A percentile compares a stretch with the other conserved stretches of the same genome.
phyloP scores from a whole-genome alignment of 2,329 filamentous ascomycete species.

The Aspergillus glaucus region DNA sequence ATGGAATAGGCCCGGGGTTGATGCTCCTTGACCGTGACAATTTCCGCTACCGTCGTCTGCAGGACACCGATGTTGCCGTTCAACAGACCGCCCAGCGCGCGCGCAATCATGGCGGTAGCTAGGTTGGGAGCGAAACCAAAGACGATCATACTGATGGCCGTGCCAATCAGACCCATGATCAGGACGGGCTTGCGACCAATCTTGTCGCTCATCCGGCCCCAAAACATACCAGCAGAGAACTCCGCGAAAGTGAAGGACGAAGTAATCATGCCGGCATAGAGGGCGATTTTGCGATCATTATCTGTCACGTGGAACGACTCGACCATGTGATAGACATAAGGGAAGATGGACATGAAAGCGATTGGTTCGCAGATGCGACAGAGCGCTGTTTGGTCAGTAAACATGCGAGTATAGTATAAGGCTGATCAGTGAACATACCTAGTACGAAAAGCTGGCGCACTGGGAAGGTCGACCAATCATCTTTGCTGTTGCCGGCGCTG shows the following conservation, averaged over 20 bases:
- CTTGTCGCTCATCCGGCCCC: conserved; percentile 86
- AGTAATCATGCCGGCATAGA: conserved; percentile 93
- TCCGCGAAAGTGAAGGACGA: conserved; percentile 95
- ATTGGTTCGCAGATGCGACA: conserved; percentile 98
- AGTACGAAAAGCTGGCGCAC: conserved; percentile 49
- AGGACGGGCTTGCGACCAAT: conserved; percentile 90
- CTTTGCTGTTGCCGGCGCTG: conserved; percentile 4
- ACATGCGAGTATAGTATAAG: background rate
- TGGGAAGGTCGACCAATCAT: conserved; percentile 47
- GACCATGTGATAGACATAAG: conserved; percentile 98
- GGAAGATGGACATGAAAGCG: conserved; percentile 99
- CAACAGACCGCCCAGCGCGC: conserved; percentile 80
- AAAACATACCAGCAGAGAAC: conserved; percentile 85
- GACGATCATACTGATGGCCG: conserved; percentile 82
- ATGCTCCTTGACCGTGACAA: conserved; percentile 88
- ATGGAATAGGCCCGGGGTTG: conserved; percentile 93
- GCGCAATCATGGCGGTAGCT: conserved; percentile 74
- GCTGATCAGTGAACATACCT: conserved; percentile 29
- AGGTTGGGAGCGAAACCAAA: conserved; percentile 87
- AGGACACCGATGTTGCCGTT: conserved; percentile 97
- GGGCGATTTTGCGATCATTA: conserved; percentile 70
- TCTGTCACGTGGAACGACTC: conserved; percentile 80
- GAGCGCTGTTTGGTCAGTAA: conserved; percentile 44
- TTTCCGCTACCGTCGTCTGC: conserved; percentile 89
- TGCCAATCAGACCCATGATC: conserved; percentile 81